Conservation (phyloP, 192 early-diverging fungal species). For the Ambispora gerdemannii region DNA sequence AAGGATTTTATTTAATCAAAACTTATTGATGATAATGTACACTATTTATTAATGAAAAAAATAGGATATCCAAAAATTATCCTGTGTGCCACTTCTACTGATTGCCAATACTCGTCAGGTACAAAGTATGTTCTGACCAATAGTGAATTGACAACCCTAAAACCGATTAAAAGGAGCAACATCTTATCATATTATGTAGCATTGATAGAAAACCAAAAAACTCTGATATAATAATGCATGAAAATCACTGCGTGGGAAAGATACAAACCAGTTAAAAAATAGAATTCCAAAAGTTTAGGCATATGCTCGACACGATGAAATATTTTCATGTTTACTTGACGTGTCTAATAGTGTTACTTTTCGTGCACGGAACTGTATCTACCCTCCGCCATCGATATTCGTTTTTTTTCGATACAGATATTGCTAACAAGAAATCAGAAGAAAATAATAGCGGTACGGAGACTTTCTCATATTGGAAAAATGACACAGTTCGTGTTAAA, state of each 20-base stretch:
- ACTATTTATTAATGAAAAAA: slow-evolving; percentile 10
- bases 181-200: no score
- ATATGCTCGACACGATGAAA: no score
- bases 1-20: slow-evolving; percentile 28
- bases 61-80: slow-evolving; percentile 77
- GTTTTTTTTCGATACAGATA: not conserved
- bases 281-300: no score
- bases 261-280: no score
- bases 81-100: slow-evolving; percentile 85
- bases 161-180: slow-evolving; percentile 45
- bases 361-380: no score
- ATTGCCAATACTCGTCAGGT: slow-evolving; percentile 98
- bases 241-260: no score
- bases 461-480: not conserved
- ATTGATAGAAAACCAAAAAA: no score
- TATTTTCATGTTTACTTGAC: no score
- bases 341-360: no score
- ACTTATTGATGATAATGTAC: no score
- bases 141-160: slow-evolving; percentile 61
- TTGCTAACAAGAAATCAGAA: not conserved
- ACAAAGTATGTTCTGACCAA: slow-evolving; percentile 75
- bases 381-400: not conserved
- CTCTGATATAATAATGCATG: no score
- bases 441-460: no score
- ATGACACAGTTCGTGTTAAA: not conserved